Base-by-base conservation (phyloP, 257 asterid species). In the Perilla frutescens region DNA sequence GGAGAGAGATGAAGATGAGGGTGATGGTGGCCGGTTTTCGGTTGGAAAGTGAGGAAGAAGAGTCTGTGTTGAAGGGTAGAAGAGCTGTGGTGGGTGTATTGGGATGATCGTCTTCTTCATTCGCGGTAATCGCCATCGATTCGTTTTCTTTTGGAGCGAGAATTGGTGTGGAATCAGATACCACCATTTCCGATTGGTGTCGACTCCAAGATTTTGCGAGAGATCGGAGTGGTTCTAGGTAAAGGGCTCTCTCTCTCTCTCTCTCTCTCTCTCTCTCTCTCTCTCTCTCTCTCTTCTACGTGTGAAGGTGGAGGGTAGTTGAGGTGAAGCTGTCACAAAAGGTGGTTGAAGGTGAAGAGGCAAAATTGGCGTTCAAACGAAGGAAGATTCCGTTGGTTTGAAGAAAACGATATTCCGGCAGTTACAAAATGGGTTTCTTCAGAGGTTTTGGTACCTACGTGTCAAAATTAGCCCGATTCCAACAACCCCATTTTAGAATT, bases 121-220 rank as follows among this genome's bases (percentile, higher is more conserved):
- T 54, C 49, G 81, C 4, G 11, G 73, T 20, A 53, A 47, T 70
- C 6, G 80, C 76, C 12, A 80, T 40, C 11, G 80, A 37, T 9
- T 68, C 74, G 69, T 39, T 62, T 29, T 43, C 72, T 3, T 72
- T 66, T 47, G n/a, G n/a, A 31, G 71, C 13, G n/a, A 68, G 58
- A n/a, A 82, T 77, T 36, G 80, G 77, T 3, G 53, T 1, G 6
- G 92, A 79, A 66, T 84, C 91, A n/a, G 90, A 81, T 67, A 68
- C 72, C 79, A 68, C 72, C 79, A 83, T 71, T 12, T 47, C 72
- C 5, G 15, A 45, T 7, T 66, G 62, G 12, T 29, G 5, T 8
- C 36, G 7, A 29, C 4, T 53, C 51, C 51, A n/a, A 61, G 70
- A 50, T 70, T 43, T 59, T 10, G 6, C 15, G 43, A n/a, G 43